These are phyloP conservation scores for Withania somnifera DNA, from an alignment of 305 asterid species.

Conservation along the genomic window DNA sequence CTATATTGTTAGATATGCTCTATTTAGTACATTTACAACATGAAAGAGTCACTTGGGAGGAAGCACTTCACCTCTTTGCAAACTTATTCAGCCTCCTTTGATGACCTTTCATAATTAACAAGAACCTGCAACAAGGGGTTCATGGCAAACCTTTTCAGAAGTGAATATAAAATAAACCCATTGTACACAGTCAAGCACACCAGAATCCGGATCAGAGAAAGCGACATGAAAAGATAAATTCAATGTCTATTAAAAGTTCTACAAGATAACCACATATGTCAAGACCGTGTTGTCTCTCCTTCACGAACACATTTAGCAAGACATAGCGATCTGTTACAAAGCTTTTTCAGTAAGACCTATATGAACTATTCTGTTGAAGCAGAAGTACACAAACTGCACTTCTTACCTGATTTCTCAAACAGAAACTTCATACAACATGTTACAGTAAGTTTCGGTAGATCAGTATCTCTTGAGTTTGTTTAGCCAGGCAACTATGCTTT, in stretches of 20 bases:
- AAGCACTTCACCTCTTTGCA: conserved; percentile 60
- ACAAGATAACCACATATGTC: not conserved
- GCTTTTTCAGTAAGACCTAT: not conserved
- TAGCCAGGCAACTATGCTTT: not conserved
- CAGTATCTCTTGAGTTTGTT: not conserved
- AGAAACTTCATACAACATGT: not conserved
- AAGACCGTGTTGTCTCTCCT: not conserved
- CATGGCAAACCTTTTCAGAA: conserved; percentile 4
- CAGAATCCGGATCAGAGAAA: not conserved
- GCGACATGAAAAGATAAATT: not conserved
- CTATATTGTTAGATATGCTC: not conserved
- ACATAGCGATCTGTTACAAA: not conserved
- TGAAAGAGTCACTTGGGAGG: not conserved
- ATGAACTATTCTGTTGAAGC: not conserved
- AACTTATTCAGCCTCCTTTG: conserved; percentile 91
- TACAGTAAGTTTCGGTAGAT: not conserved
- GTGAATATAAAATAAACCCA: not conserved
- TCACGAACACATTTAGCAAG: not conserved
- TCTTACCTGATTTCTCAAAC: not conserved
- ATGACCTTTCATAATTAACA: conserved; percentile 94
- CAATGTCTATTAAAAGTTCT: not conserved
- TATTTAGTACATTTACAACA: not conserved
- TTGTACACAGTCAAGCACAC: not conserved
- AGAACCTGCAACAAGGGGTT: conserved; percentile 43
- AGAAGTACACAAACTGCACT: not conserved